A percentile compares a stretch with the other conserved stretches of the same genome.
Conservation (phyloP, 1,284 basidiomycete species). For the Mrakiaceae sp. region DNA sequence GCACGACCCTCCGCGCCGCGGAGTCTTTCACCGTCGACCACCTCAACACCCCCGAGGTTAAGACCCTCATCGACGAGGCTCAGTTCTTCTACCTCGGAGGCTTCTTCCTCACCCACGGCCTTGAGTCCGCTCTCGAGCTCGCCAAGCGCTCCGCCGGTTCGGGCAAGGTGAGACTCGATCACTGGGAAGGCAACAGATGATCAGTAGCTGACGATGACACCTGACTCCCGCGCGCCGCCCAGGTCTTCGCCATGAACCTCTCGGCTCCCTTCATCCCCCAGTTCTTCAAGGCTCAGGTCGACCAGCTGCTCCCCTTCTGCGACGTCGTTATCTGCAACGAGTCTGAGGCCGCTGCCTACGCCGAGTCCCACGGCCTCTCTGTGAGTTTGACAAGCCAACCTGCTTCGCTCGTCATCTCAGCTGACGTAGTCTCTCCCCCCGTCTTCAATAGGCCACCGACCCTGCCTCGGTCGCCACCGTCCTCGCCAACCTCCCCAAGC, state of each 20-base stretch:
- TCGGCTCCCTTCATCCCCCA: constrained; percentile 96
- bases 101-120: constrained; percentile 93
- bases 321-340: constrained; percentile 93
- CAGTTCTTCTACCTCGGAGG: constrained; percentile 92
- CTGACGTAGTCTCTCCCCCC: background rate
- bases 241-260: constrained; percentile 85
- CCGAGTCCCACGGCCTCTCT: constrained; percentile 47
- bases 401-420: background rate
- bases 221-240: background rate
- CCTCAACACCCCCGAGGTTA: constrained; percentile 63
- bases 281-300: constrained; percentile 77
- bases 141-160: constrained; percentile 67
- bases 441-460: constrained; percentile 22
- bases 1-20: constrained; percentile 80
- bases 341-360: constrained; percentile 82
- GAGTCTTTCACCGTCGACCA: constrained; percentile 78
- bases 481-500: constrained; percentile 53
- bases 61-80: constrained; percentile 65
- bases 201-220: background rate
- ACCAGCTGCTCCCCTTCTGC: constrained; percentile 65
- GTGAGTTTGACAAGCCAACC: constrained; percentile 26
- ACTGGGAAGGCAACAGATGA: background rate
- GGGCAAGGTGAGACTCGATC: constrained; percentile 51
- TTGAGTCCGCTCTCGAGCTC: constrained; percentile 60
- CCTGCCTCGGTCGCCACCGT: constrained; percentile 59